Evolutionary conservation across 2,329 filamentous ascomycete genomes (phyloP), one percentile per base, ranked within the genome.

Genomic region (Ascochyta koolunga): DNA sequence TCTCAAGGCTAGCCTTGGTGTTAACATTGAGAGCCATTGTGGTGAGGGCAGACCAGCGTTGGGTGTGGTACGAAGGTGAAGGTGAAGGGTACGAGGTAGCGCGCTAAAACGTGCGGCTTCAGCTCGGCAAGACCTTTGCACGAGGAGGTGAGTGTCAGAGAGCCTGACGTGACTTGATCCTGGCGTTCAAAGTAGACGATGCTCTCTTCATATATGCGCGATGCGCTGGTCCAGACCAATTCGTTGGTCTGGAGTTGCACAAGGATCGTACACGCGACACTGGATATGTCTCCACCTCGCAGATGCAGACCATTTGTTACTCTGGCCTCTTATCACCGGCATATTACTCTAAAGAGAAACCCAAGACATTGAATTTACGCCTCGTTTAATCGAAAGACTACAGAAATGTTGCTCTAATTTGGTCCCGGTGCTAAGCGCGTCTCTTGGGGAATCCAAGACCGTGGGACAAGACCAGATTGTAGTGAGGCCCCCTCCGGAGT

Each of bases 1-100:
- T 67, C 44, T 71, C 69, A 11, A 71, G 62, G 41, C 66, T 69
- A n/a, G 67, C 58, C 50, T 67, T 68, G 53, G 65, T 61, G 40
- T 67, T 60, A 47, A 55, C 53, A 25, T 45, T 63, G 42, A 54
- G 46, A 24, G 65, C 66, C 67, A 70, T 70, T 27, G 39, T 50
- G 46, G 33, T 32, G 21, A 48, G 21, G 41, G 15, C 35, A 27
- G 51, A 51, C 44, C 22, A 9, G 19, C 36, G 41, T 41, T 21
- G 31, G 24, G 19, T 5, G 21, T 8, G 6, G 24, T 16, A 9
- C 36, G 15, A 18, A 32, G n/a, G 18, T 15, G 19, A 33, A n/a
- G 13, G 27, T 29, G 27, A 13, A 21, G 10, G 21, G 9, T 39
- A 9, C n/a, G 27, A 38, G 10, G 33, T 32, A 5, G 37, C 27